phyloP scores from a whole-genome alignment of 1,139 yeast genomes.

The Spathaspora sp. region DNA sequence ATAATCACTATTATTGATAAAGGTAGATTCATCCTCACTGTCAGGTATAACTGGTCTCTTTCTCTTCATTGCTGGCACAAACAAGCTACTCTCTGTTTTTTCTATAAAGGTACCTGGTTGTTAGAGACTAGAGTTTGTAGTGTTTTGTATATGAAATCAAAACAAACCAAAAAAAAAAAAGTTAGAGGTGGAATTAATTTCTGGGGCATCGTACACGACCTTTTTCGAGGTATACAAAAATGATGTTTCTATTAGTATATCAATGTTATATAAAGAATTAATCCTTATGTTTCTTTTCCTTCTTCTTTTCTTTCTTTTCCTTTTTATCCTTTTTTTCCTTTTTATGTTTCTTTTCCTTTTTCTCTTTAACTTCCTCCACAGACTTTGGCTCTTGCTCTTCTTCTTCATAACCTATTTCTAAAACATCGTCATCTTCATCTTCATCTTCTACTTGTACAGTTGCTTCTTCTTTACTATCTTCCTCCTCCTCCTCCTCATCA shows the following conservation, averaged over 20 bases:
- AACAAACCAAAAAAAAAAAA: conserved; percentile 3
- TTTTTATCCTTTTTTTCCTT: conserved; percentile 15
- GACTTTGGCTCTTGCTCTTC: conserved; percentile 14
- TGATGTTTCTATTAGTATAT: background rate
- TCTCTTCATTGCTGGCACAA: conserved; percentile 15
- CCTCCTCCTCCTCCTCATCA: conserved; percentile 21
- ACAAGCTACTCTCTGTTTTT: background rate
- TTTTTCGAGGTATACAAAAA: background rate
- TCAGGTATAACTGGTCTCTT: conserved; percentile 18
- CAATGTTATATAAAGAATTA: background rate
- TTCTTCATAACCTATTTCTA: no score
- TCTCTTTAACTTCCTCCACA: conserved; percentile 16
- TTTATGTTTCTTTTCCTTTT: conserved; percentile 17
- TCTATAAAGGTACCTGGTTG: background rate
- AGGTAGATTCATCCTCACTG: conserved; percentile 27
- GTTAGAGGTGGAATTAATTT: background rate
- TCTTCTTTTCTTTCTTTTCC: conserved; percentile 19
- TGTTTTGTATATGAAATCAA: background rate
- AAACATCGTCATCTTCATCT: conserved; percentile 11
- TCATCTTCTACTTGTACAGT: conserved; percentile 19
- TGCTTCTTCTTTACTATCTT: conserved; percentile 13
- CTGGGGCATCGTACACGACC: conserved; percentile 11
- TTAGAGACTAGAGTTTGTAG: background rate
- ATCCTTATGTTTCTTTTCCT: conserved; percentile 8
- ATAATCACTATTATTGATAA: conserved; percentile 45